Conservation (phyloP, 176 grass and related monocot genomes). For the Leersia perrieri region DNA sequence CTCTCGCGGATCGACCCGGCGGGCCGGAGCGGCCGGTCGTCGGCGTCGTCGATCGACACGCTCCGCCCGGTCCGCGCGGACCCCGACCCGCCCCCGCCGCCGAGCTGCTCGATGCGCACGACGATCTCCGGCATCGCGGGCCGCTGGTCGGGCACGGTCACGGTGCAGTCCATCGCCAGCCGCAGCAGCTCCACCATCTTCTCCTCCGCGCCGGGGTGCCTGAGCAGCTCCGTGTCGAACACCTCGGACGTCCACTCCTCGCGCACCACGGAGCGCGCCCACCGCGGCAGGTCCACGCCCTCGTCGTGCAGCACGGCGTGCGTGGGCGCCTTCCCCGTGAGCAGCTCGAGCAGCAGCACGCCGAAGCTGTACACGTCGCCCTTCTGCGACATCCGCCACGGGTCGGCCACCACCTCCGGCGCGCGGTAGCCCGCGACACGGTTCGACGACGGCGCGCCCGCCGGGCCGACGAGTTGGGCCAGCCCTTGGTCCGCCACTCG, state of each 20-base stretch:
- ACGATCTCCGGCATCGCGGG: constrained; percentile 59
- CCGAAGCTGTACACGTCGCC: constrained; percentile 82
- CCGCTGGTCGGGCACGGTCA: constrained; percentile 37
- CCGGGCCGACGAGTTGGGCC: constrained; percentile 52
- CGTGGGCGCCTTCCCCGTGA: constrained; percentile 65
- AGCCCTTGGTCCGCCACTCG: constrained; percentile 70
- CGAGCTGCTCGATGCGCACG: constrained; percentile 54
- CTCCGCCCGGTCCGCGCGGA: constrained; percentile 25
- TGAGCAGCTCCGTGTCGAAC: constrained; percentile 69
- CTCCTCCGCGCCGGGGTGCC: constrained; percentile 55
- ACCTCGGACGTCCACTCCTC: constrained; percentile 75
- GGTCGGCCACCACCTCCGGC: constrained; percentile 61
- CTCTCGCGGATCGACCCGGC: constrained; percentile 24
- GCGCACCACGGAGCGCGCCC: constrained; percentile 61
- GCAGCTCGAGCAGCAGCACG: constrained; percentile 68
- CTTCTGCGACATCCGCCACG: constrained; percentile 54
- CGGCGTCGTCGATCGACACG: constrained; percentile 52
- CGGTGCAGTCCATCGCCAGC: constrained; percentile 64
- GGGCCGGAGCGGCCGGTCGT: constrained; percentile 60
- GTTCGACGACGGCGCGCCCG: constrained; percentile 38
- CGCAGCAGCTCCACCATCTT: constrained; percentile 80
- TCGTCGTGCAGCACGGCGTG: constrained; percentile 60
- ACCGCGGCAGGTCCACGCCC: constrained; percentile 70
- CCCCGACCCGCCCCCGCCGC: constrained; percentile 2
- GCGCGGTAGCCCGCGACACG: constrained; percentile 62